phyloP scores from a whole-genome alignment of 345 rosid genomes.

The Hirschfeldia incana region DNA sequence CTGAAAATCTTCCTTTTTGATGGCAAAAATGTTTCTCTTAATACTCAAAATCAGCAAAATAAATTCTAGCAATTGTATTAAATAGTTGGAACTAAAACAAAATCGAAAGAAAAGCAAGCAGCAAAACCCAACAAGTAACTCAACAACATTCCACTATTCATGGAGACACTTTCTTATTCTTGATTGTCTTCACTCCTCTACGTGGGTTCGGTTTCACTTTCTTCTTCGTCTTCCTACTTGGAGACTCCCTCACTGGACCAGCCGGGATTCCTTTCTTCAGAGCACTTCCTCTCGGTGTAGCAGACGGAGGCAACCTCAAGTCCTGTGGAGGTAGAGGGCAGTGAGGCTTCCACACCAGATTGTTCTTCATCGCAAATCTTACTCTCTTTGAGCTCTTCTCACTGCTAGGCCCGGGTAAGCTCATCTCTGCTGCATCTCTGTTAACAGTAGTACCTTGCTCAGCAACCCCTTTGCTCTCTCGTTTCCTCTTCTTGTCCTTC shows the following conservation, averaged over 20 bases:
- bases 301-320: conserved; percentile 91
- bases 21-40: conserved; percentile 9
- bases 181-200: conserved; percentile 53
- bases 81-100: conserved; percentile 23
- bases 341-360: conserved; percentile 96
- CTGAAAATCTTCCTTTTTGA: background rate
- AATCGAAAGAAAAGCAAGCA: conserved; percentile 8
- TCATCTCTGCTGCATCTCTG: conserved; percentile 47
- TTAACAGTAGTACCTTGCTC: conserved; percentile 27
- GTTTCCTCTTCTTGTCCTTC: conserved; percentile 70
- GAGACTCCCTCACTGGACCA: conserved; percentile 76
- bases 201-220: conserved; percentile 52
- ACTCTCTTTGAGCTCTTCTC: conserved; percentile 87
- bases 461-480: conserved; percentile 53
- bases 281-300: conserved; percentile 97
- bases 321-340: conserved; percentile 90
- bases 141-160: conserved; percentile 7
- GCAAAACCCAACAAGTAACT: conserved; percentile 6
- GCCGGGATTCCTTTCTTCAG: conserved; percentile 88
- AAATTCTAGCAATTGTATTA: background rate
- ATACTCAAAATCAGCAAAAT: conserved; percentile 13
- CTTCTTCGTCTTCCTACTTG: conserved; percentile 57
- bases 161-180: conserved; percentile 50
- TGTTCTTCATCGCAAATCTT: conserved; percentile 81
- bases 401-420: conserved; percentile 43